Evolutionary conservation across 2,329 filamentous ascomycete genomes (phyloP).

Genomic region (Leptosphaerulina australis): DNA sequence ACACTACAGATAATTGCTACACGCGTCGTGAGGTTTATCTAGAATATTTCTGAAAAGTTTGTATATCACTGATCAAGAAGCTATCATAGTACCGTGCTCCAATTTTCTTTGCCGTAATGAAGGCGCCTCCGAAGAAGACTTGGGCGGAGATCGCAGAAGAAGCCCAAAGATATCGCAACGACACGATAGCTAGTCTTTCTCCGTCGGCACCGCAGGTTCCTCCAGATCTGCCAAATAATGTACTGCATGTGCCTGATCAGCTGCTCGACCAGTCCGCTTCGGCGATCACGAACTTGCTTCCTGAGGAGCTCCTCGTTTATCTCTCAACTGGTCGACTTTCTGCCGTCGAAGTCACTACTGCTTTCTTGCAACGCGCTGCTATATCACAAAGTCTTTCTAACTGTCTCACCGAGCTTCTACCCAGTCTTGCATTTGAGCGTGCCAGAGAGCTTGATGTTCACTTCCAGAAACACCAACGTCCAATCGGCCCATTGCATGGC

Average conservation of each 20-base stretch:
- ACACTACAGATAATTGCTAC: background rate
- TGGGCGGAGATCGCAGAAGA: conserved; percentile 38
- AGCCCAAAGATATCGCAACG: conserved; percentile 36
- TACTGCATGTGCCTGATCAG: conserved; percentile 23
- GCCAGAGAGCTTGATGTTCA: conserved; percentile 52
- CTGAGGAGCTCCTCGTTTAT: conserved; percentile 27
- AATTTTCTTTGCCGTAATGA: conserved; percentile 6
- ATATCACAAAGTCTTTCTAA: conserved; percentile 36
- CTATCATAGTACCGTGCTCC: background rate
- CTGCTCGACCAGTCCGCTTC: conserved; percentile 21
- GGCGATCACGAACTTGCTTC: conserved; percentile 28
- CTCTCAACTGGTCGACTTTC: conserved; percentile 31
- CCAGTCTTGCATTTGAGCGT: conserved; percentile 45
- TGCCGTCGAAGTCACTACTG: conserved; percentile 32
- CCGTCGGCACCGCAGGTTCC: conserved; percentile 29
- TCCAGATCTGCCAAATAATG: conserved; percentile 28
- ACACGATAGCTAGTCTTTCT: conserved; percentile 27
- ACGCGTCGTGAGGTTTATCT: background rate
- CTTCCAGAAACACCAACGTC: conserved; percentile 43
- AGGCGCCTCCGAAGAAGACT: conserved; percentile 11
- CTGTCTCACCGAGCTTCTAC: conserved; percentile 35
- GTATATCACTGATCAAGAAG: background rate
- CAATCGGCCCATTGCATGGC: conserved; percentile 56
- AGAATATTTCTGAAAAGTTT: background rate
- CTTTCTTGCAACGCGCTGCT: conserved; percentile 35